Base-by-base conservation (phyloP, 331 rosid genomes). In the Cydonia oblonga region DNA sequence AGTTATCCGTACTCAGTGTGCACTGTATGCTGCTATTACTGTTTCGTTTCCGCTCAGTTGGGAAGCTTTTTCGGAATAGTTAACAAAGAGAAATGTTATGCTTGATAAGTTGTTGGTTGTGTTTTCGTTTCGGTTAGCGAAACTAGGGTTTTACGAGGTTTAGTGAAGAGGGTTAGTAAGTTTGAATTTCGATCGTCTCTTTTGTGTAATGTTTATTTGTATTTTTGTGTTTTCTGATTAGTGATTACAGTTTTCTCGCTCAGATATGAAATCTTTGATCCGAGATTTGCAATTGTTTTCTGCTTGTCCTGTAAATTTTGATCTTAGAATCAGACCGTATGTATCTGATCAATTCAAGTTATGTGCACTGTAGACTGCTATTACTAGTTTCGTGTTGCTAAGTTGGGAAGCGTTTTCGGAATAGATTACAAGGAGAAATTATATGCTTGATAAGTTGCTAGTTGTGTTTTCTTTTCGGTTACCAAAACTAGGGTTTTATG, bases 191-290 rank as follows among this genome's bases (percentile, higher is more conserved):
- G 1, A 56, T 56, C 16, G 12, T 56, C 1, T 54, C 25, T 22
- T 23, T 23, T 54, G 61, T 20, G 12, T 11, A 54, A 35, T 54
- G 61, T 54, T 54, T 54, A 54, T 4, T 9, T 25, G 26, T 14
- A 20, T 12, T 54, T 54, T 54, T 49, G 54, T 16, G 19, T 49
- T 52, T n/a, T 42, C 15, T 25, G 57, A 32, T 77, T 35, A 5
- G 42, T 35, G 42, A 35, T 35, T 35, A 35, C 40, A 38, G 69
- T 54, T 23, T 18, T 38, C 8, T 42, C 5, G 23, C 51, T 28
- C 64, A 30, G 81, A 64, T 77, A 81, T 71, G 82, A 62, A 53
- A 9, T 12, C 13, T 58, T 64, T 60, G 80, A 75, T 73, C 77
- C n/a, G 3, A 9, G 72, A 59, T 78, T 64, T 30, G 76, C 15